Evolutionary conservation across 768 basidiomycete species (phyloP).

Genomic region (Pluteus cervinus): DNA sequence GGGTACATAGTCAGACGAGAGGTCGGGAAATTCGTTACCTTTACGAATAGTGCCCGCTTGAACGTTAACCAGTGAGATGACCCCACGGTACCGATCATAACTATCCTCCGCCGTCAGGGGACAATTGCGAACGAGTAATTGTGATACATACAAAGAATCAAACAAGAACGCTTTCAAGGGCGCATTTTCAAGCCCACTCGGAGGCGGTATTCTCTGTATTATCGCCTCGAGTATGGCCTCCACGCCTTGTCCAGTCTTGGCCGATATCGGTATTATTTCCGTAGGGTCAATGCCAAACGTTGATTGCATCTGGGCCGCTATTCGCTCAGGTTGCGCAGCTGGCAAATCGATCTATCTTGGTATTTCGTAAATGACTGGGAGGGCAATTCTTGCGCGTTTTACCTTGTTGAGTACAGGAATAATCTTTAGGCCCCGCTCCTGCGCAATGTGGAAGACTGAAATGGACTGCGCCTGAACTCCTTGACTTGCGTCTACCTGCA

Average conservation of each 20-base stretch:
- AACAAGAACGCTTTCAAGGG: constrained; percentile 85
- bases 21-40: constrained; percentile 41
- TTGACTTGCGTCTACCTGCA: constrained; percentile 92
- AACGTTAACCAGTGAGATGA: constrained; percentile 85
- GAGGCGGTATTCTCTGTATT: constrained; percentile 80
- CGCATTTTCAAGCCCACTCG: constrained; percentile 42
- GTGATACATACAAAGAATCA: constrained; percentile 72
- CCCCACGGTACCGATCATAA: constrained; percentile 93
- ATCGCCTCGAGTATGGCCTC: constrained; percentile 74
- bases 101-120: constrained; percentile 28
- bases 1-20: too few relatives aligned
- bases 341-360: constrained; percentile 79
- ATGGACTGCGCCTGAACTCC: constrained; percentile 98
- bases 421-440: constrained; percentile 72
- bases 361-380: constrained; percentile 4
- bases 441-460: constrained; percentile 87
- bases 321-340: constrained; percentile 76
- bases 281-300: constrained; percentile 76
- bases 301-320: constrained; percentile 74
- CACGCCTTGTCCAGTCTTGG: constrained; percentile 88
- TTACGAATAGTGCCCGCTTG: constrained; percentile 77
- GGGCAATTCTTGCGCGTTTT: constrained; percentile 2
- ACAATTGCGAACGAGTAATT: constrained; percentile 3
- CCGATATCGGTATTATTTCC: constrained; percentile 78
- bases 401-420: constrained; percentile 95